A percentile compares a stretch with the other conserved stretches of the same genome.
Conservation (phyloP, 306 rosid genomes). For the Quercus gilva region DNA sequence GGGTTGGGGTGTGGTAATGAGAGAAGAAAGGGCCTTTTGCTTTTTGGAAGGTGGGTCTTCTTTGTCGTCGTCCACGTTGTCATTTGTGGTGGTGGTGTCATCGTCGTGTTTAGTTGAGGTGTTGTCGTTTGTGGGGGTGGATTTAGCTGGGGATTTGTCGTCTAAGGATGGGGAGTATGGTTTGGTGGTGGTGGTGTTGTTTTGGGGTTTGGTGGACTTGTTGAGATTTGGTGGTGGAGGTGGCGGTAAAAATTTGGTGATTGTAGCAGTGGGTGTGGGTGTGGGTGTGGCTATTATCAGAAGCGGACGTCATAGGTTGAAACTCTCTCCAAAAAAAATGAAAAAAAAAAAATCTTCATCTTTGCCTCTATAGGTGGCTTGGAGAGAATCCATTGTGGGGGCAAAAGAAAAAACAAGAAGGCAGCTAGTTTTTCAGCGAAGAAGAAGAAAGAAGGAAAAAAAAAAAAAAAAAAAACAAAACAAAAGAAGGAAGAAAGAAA, state of each 20-base stretch:
- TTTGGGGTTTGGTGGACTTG: slow-evolving; percentile 42
- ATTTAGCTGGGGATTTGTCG: slow-evolving; percentile 43
- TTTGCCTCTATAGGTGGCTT: slow-evolving; percentile 69
- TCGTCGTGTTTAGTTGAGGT: slow-evolving; percentile 4
- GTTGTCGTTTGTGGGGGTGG: slow-evolving; percentile 16
- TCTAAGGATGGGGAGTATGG: slow-evolving; percentile 42
- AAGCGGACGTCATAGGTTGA: no score
- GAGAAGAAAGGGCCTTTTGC: slow-evolving; percentile 72
- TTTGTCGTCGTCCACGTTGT: slow-evolving; percentile 44
- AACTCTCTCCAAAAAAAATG: no score
- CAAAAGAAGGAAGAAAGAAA: no score
- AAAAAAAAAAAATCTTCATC: no score
- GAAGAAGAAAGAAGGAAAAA: no score
- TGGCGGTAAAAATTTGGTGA: slow-evolving; percentile 16
- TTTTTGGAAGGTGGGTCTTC: slow-evolving; percentile 83
- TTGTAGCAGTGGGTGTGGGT: slow-evolving; percentile 28
- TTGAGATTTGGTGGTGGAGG: slow-evolving; percentile 27
- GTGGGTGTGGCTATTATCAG: no score
- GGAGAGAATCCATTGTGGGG: slow-evolving; percentile 53
- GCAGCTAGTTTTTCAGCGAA: no score
- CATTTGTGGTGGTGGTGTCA: slow-evolving; percentile 10
- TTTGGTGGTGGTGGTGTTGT: slow-evolving; percentile 49
- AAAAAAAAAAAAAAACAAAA: no score
- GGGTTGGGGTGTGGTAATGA: slow-evolving; percentile 23
- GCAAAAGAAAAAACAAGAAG: no score